Base-by-base conservation (phyloP, 768 basidiomycete genomes). In the Tricholomella constricta region DNA sequence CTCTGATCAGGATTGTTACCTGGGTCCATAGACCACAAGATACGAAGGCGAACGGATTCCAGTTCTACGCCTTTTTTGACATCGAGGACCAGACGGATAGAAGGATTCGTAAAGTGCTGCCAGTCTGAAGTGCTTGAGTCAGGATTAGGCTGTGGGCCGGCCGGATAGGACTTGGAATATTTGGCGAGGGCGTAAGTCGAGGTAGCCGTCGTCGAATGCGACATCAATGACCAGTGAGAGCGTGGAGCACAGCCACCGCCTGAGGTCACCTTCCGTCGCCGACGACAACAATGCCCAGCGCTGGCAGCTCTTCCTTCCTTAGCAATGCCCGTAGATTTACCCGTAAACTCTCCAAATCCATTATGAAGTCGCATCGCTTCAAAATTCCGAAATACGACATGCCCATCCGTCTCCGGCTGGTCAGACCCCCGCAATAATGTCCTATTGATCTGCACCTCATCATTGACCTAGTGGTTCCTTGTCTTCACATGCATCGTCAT, bases 31-130 rank as follows among this genome's bases (percentile, higher is more conserved):
- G 68, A 72, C 89, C 89, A 91, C 36, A 83, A 37, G 38, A 91
- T 80, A 26, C 82, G 81, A 55, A 89, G 66, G 34, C 84, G 73
- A 56, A 88, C 81, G 38, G 86, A 88, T 56, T 84, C 80, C 4
- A 88, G 73, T 34, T 78, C 76, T 19, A 75, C 76, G 12, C 72
- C 69, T 64, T 77, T 84, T 58, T 73, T 82, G 29, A 77, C 73
- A 63, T 91, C 88, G 26, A 91, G 73, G 20, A 79, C 67, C 26
- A 91, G 76, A 34, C 72, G 78, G 52, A 91, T 80, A 45, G 77
- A 67, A 1, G 89, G 88, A 59, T 91, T 89, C 17, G 79, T 79
- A 60, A 85, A 90, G 62, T 91, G 89, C 61, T 89, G 86, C 89
- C 89, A 91, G 64, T 89, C 87, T 2, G 74, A 62, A 29, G 75